phyloP scores from a whole-genome alignment of 2,329 filamentous ascomycete genomes.

The Seiridium unicorne region DNA sequence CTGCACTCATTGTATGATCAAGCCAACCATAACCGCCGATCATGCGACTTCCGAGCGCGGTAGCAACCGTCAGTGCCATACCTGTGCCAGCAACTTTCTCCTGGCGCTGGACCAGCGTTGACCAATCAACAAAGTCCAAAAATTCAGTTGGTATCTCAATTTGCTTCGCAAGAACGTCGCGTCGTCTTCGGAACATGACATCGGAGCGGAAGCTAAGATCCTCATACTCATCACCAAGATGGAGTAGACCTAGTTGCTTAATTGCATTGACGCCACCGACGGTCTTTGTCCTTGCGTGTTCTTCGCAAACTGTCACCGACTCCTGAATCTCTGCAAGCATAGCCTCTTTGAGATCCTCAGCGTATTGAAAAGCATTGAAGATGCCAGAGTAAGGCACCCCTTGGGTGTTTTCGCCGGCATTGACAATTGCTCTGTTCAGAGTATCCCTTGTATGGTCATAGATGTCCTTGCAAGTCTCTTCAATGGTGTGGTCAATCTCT shows the following conservation, averaged over 20 bases:
- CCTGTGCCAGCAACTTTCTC: conserved; percentile 94
- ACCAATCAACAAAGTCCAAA: conserved; percentile 90
- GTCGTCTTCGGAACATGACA: conserved; percentile 87
- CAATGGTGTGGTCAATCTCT: conserved; percentile 76
- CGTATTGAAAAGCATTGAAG: conserved; percentile 83
- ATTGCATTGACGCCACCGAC: conserved; percentile 81
- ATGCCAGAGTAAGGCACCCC: conserved; percentile 86
- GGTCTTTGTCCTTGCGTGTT: conserved; percentile 76
- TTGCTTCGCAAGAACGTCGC: conserved; percentile 78
- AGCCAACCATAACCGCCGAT: conserved; percentile 86
- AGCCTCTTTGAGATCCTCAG: conserved; percentile 81
- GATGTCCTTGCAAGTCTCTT: conserved; percentile 80
- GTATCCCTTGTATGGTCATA: conserved; percentile 80
- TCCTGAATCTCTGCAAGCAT: conserved; percentile 87
- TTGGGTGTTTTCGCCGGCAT: conserved; percentile 74
- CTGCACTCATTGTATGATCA: conserved; percentile 79
- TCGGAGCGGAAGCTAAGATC: conserved; percentile 87
- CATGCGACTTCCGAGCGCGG: conserved; percentile 77
- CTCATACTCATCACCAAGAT: conserved; percentile 83
- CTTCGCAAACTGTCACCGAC: conserved; percentile 77
- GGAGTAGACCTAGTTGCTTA: conserved; percentile 82
- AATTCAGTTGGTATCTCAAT: conserved; percentile 86
- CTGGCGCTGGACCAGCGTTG: conserved; percentile 79
- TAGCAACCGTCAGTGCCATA: conserved; percentile 89
- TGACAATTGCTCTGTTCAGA: conserved; percentile 71